phyloP scores from a whole-genome alignment of 2,329 filamentous ascomycete genomes.

The Cadophora gregata region DNA sequence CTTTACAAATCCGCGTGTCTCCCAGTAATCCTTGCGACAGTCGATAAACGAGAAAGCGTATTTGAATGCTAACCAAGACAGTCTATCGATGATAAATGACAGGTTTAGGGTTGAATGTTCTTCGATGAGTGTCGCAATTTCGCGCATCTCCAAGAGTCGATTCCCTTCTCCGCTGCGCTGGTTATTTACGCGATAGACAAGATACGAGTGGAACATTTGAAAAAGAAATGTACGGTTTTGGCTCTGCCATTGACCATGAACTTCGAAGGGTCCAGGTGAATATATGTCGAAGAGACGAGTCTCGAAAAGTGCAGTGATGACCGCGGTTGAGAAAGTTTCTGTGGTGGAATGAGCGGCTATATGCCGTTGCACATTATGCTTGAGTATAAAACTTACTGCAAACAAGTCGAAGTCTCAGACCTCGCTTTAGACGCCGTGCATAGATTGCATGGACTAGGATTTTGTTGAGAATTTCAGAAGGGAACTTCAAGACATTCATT shows the following conservation, averaged over 20 bases:
- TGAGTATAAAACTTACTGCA: not conserved
- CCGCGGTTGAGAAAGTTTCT: not conserved
- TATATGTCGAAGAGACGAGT: not conserved
- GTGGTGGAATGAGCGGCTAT: not conserved
- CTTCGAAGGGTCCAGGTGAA: not conserved
- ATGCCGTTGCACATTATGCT: not conserved
- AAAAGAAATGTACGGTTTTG: not conserved
- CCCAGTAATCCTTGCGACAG: not conserved
- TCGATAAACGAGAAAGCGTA: not conserved
- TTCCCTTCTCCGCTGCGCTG: not conserved
- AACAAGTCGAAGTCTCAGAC: not conserved
- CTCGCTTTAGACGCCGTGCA: not conserved
- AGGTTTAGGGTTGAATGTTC: not conserved
- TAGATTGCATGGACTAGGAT: not conserved
- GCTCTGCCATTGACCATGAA: not conserved
- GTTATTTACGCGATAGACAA: not conserved
- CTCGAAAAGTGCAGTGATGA: not conserved
- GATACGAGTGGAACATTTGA: not conserved
- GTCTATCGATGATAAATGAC: not conserved
- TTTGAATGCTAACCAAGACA: not conserved
- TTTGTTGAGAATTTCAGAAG: not conserved
- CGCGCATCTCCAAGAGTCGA: not conserved
- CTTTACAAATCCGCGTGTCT: not conserved
- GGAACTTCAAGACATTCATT: not conserved
- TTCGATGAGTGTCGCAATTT: not conserved